Conservation (phyloP, 2,329 filamentous ascomycete genomes). For the Thielaviopsis populi region DNA sequence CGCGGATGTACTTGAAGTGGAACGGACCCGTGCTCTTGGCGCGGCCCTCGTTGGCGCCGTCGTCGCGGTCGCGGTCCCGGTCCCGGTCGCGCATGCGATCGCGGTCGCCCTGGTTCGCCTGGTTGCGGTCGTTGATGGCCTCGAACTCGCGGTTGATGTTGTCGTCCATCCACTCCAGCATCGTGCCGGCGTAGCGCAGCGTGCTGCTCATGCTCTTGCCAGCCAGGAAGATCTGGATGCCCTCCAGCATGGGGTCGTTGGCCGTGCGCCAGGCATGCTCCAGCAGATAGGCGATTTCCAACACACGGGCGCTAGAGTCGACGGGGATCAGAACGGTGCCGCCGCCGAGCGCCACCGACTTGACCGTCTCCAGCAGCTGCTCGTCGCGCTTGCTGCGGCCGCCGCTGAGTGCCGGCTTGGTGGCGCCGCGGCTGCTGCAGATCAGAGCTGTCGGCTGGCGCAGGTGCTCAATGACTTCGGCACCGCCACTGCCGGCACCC, state of each 20-base stretch:
- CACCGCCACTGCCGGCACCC: conserved; percentile 61
- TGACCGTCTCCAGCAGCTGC: conserved; percentile 68
- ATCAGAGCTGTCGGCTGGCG: conserved; percentile 87
- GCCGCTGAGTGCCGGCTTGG: conserved; percentile 52
- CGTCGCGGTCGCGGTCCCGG: conserved; percentile 23
- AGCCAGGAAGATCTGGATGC: conserved; percentile 60
- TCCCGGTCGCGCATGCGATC: too few relatives aligned
- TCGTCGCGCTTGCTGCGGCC: conserved; percentile 74
- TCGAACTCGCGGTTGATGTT: conserved; percentile 87
- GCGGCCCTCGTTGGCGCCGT: conserved; percentile 18
- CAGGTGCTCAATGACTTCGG: conserved; percentile 85
- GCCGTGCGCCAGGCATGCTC: conserved; percentile 80
- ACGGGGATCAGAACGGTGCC: conserved; percentile 88
- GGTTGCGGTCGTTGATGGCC: conserved; percentile 40
- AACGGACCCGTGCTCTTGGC: conserved; percentile 56
- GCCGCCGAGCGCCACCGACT: conserved; percentile 58
- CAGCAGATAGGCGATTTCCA: conserved; percentile 81
- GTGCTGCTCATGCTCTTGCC: conserved; percentile 77
- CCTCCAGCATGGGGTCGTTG: conserved; percentile 37
- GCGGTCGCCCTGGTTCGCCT: conserved; percentile 34
- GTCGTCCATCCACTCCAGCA: conserved; percentile 99
- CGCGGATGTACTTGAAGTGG: conserved; percentile 71
- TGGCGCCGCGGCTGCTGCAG: conserved; percentile 72
- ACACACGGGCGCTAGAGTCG: conserved; percentile 84
- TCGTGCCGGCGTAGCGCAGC: conserved; percentile 79